Base-by-base conservation (phyloP, 1,284 basidiomycete genomes). In the Malassezia cuniculi region DNA sequence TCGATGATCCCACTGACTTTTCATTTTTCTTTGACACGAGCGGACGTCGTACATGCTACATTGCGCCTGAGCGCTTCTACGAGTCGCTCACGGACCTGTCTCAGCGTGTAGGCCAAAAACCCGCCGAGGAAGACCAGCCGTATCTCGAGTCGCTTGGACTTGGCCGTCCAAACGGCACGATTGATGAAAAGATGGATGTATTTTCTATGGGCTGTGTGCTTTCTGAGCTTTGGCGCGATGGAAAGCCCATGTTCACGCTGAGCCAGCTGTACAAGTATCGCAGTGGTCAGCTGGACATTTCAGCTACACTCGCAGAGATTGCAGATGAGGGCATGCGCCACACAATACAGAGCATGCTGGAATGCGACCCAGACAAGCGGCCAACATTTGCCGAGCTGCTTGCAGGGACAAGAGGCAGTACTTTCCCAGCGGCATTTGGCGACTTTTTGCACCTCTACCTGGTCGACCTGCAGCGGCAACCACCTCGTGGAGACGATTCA, bases 11-110 rank as follows among this genome's bases (percentile, higher is more conserved):
- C 0, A 80, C 87, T 4, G 89, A 94, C 70, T 99, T 95, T 68
- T 87, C 86, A 4, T 93, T 89, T 73, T 97, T 82, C 75, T 97
- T 90, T 68, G 93, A 97, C 68, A 90, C 86, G 2, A 87, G 85
- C 7, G 85, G 83, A 1, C 74, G 85, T 7, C 75, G 93, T 5
- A 90, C 85, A 3, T 99, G 90, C 67, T 95, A 97, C 60, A 73
- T 99, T 44, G 93, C 93, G 0, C 93, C 93, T 0, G 93, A 99
- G 59, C 75, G 93, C 7, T 99, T 97, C 71, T 95, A 82, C 69
- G 78, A 80, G 3, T 76, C 81, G 1, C 76, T 76, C 3, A 78
- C 78, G 0, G 81, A 81, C 28, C 79, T 80, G 42, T 52, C 55
- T 6, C 36, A 39, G n/a, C 31, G 40, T 17, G 70, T 74, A 10